These are phyloP conservation scores for Fusarium papillatum DNA, from an alignment of 2,329 filamentous ascomycete genomes.

Conservation along the genomic window DNA sequence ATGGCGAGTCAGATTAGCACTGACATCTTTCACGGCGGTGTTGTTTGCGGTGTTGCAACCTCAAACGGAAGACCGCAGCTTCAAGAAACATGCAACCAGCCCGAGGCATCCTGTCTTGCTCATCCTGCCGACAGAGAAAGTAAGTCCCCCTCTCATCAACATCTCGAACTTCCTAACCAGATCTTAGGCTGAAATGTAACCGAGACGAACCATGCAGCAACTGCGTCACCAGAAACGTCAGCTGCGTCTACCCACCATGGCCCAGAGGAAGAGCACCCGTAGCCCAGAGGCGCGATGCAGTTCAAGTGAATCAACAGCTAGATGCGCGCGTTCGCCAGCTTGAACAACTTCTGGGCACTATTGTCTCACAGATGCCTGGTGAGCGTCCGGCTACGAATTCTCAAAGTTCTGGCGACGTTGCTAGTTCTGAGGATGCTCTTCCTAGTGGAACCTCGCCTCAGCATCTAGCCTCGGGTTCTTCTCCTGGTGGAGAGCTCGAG, in stretches of 20 bases:
- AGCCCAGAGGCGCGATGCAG: conserved; percentile 7
- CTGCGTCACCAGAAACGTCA: conserved; percentile 30
- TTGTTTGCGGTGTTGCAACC: background rate
- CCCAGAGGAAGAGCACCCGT: conserved; percentile 14
- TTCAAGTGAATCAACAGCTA: conserved; percentile 15
- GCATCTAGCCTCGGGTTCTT: background rate
- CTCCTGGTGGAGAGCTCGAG: background rate
- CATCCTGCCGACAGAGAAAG: conserved; percentile 1
- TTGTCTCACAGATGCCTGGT: conserved; percentile 28
- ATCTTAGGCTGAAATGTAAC: conserved; percentile 29
- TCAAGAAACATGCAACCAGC: background rate
- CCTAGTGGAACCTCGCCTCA: background rate
- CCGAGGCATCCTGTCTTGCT: background rate
- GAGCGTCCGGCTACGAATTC: background rate
- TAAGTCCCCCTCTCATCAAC: background rate
- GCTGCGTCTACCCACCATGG: conserved; percentile 26
- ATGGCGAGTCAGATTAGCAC: background rate
- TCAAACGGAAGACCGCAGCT: background rate
- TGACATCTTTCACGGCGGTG: background rate
- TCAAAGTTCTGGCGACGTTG: background rate
- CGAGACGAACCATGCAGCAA: conserved; percentile 38
- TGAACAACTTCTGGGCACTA: conserved; percentile 31
- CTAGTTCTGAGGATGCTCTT: background rate
- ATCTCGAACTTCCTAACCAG: background rate
- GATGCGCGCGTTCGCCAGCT: conserved; percentile 31